phyloP scores from a whole-genome alignment of 2,329 filamentous ascomycete genomes.

The Davidsoniella neocaledoniae region DNA sequence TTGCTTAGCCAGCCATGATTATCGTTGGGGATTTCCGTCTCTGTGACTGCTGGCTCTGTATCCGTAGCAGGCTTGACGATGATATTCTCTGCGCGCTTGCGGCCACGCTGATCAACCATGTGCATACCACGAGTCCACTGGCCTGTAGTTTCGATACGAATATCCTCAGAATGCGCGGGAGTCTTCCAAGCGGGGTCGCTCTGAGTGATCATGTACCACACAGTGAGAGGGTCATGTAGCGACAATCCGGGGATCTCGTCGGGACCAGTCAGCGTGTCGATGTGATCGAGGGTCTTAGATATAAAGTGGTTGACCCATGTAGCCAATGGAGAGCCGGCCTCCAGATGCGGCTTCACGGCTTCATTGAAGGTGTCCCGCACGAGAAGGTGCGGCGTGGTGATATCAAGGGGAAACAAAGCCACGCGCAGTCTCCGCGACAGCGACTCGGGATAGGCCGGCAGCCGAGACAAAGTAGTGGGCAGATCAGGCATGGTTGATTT shows the following conservation, averaged over 20 bases:
- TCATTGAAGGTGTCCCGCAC: slow-evolving; percentile 41
- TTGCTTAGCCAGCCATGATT: slow-evolving; percentile 58
- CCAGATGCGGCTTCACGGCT: slow-evolving; percentile 36
- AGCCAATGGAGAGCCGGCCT: slow-evolving; percentile 53
- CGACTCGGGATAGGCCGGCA: slow-evolving; percentile 45
- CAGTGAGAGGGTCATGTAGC: slow-evolving; percentile 61
- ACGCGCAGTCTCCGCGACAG: slow-evolving; percentile 49
- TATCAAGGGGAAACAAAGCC: slow-evolving; percentile 59
- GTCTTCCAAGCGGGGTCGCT: slow-evolving; percentile 41
- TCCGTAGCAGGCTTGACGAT: slow-evolving; percentile 25
- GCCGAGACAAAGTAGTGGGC: slow-evolving; percentile 29
- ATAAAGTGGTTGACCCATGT: slow-evolving; percentile 60
- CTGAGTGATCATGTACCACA: slow-evolving; percentile 60
- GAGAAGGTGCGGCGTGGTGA: slow-evolving; percentile 56
- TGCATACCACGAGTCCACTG: slow-evolving; percentile 95
- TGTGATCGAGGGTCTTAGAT: slow-evolving; percentile 50
- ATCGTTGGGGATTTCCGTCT: slow-evolving; percentile 49
- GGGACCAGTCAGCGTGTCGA: slow-evolving; percentile 44
- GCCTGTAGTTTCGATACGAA: slow-evolving; percentile 73
- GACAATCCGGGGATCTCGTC: slow-evolving; percentile 42
- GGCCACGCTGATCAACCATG: slow-evolving; percentile 57
- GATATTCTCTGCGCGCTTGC: slow-evolving; percentile 31
- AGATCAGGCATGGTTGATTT: slow-evolving; percentile 64
- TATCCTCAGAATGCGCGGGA: slow-evolving; percentile 51
- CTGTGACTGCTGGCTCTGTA: slow-evolving; percentile 23